These are phyloP conservation scores for Staphylotrichum tortipilum DNA, from an alignment of 495 filamentous ascomycete species.

Conservation along the genomic window DNA sequence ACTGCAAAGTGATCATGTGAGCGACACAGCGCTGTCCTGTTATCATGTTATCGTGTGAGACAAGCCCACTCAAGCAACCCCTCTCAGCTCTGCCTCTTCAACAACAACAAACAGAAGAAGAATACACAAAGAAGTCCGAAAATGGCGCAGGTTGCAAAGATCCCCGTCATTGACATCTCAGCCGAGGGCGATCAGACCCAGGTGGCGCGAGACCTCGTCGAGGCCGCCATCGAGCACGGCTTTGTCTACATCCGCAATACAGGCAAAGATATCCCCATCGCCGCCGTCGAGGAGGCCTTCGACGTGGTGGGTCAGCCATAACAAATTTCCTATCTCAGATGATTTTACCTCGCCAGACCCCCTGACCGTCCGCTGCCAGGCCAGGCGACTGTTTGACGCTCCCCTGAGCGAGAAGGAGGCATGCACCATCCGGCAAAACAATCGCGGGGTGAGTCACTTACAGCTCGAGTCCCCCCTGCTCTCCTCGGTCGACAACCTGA, in stretches of 20 bases:
- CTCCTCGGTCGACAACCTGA: neutral
- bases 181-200: slow-evolving; percentile 41
- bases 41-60: no score
- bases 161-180: slow-evolving; percentile 77
- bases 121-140: no score
- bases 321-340: no score
- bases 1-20: no score
- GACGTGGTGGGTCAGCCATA: slow-evolving; percentile 47
- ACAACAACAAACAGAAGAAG: no score
- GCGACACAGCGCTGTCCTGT: no score
- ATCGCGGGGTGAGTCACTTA: slow-evolving; percentile 49
- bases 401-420: slow-evolving; percentile 62
- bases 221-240: slow-evolving; percentile 71
- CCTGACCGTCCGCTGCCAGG: slow-evolving; percentile 39
- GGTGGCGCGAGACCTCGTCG: slow-evolving; percentile 63
- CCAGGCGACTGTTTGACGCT: slow-evolving; percentile 66
- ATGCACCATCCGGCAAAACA: slow-evolving; percentile 67
- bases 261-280: slow-evolving; percentile 53
- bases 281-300: slow-evolving; percentile 66
- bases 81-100: no score
- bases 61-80: no score
- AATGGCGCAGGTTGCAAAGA: slow-evolving; percentile 45
- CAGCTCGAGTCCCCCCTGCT: no score
- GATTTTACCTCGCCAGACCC: neutral
- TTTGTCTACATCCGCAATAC: slow-evolving; percentile 79